A percentile compares a stretch with the other conserved stretches of the same genome.
phyloP scores from a whole-genome alignment of 2,329 filamentous ascomycete species.

The Neocatenulostroma microsporum region DNA sequence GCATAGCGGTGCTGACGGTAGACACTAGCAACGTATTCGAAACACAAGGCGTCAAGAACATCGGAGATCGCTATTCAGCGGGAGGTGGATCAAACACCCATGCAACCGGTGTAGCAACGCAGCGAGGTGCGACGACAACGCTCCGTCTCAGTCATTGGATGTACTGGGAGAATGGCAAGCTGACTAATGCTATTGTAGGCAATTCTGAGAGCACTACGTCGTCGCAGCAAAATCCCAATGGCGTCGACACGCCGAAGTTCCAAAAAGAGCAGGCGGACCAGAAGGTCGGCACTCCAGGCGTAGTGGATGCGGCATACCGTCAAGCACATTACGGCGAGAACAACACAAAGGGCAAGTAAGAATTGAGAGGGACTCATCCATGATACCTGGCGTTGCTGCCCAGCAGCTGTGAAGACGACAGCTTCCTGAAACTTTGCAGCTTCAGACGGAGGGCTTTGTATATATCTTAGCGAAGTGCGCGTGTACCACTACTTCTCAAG shows the following conservation, averaged over 20 bases:
- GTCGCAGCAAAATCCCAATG: slow-evolving; percentile 22
- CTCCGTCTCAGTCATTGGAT: not conserved
- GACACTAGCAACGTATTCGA: slow-evolving; percentile 23
- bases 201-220: slow-evolving; percentile 18
- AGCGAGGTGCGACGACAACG: slow-evolving; percentile 20
- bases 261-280: slow-evolving; percentile 26
- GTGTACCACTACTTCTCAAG: not conserved
- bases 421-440: not conserved
- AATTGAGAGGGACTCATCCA: not conserved
- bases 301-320: slow-evolving; percentile 24
- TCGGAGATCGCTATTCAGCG: slow-evolving; percentile 23
- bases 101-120: slow-evolving; percentile 28
- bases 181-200: slow-evolving; percentile 15
- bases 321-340: slow-evolving; percentile 24
- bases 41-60: slow-evolving; percentile 28
- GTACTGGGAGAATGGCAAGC: not conserved
- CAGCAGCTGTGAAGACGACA: not conserved
- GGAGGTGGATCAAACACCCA: slow-evolving; percentile 30
- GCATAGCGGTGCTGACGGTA: slow-evolving; percentile 4
- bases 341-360: slow-evolving; percentile 29
- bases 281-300: slow-evolving; percentile 17
- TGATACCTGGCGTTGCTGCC: not conserved
- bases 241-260: slow-evolving; percentile 26
- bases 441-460: not conserved
- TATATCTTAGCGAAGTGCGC: not conserved